Evolutionary conservation across 371 early-diverging fungal species (phyloP).

Genomic region (Entomophthora muscae): DNA sequence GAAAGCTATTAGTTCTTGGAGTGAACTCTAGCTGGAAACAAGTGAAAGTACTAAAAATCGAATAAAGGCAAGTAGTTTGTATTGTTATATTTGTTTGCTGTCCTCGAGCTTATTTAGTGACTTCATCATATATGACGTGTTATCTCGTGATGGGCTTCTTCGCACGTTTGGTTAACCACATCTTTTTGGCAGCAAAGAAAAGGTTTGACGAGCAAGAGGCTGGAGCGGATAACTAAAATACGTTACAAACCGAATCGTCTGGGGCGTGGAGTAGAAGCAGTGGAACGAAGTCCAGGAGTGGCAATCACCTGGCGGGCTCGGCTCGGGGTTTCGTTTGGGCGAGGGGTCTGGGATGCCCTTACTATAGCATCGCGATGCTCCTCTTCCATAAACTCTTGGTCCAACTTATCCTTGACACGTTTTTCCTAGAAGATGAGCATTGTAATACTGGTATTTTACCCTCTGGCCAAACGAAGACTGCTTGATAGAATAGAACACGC

Average conservation of each 20-base stretch:
- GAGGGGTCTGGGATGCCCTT: neutral
- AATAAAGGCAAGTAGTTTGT: too few relatives aligned
- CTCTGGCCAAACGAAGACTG: neutral
- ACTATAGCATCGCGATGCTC: neutral
- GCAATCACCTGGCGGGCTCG: neutral
- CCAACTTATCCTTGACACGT: neutral
- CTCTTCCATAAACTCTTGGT: constrained; percentile 4
- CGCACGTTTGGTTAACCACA: too few relatives aligned
- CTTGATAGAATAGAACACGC: constrained; percentile 6
- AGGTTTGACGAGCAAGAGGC: too few relatives aligned
- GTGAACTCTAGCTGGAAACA: too few relatives aligned
- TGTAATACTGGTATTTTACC: neutral
- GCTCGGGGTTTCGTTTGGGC: neutral
- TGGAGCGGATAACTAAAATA: too few relatives aligned
- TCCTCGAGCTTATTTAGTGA: too few relatives aligned
- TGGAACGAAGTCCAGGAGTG: neutral
- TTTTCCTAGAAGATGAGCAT: constrained; percentile 1
- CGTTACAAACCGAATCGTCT: constrained; percentile 4
- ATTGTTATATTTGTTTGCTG: too few relatives aligned
- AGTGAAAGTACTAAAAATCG: too few relatives aligned
- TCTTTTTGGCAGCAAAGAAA: too few relatives aligned
- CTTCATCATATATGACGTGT: too few relatives aligned
- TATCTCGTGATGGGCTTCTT: too few relatives aligned
- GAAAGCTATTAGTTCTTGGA: too few relatives aligned
- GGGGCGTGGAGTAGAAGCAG: constrained; percentile 3